Base-by-base conservation (phyloP, 768 basidiomycete species). In the Rhodosporidiobolus sp. region DNA sequence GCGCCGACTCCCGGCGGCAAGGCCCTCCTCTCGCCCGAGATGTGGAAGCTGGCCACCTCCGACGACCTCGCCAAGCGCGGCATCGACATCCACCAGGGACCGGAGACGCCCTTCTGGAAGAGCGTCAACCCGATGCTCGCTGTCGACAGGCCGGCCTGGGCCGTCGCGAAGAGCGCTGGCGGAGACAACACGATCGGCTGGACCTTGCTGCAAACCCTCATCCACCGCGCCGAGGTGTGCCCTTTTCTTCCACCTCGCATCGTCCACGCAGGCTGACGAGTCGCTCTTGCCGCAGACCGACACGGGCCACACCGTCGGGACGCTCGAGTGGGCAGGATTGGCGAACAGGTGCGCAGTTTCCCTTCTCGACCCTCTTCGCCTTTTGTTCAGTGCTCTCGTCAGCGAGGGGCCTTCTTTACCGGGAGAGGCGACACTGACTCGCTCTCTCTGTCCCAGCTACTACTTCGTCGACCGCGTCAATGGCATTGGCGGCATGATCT, bases 21-120 rank as follows among this genome's bases (percentile, higher is more conserved):
- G 22, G 52, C 59, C 20, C 43, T 65, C 24, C 58, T 70, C 30
- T 65, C 63, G 9, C 52, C 43, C 17, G 12, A 54, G 34, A 14
- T 62, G 19, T 70, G 48, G 49, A 26, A 49, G 10, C 26, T 35
- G 26, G 64, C 59, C 10, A 35, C 38, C 12, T 7, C 43, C 35
- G 67, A 68, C 67, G 67, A 61, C 43, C 53, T 45, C 49, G 38
- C 32, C 26, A 16, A n/a, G 1, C 48, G 66, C 8, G 66, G 66
- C 17, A 24, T 67, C 34, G 50, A 32, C 26, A 54, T 67, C 35
- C 20, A 14, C 22, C 57, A 59, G 32, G 17, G n/a, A 19, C 66
- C 59, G 46, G n/a, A n/a, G n/a, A n/a, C n/a, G n/a, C n/a, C n/a
- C n/a, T 67, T 59, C 57, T 52, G 22, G 24, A 52, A 38, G 57